Percentiles rank a stretch among this genome's conserved stretches.
phyloP scores from a whole-genome alignment of 2,329 filamentous ascomycete genomes.

The Achaetomium macrosporum region DNA sequence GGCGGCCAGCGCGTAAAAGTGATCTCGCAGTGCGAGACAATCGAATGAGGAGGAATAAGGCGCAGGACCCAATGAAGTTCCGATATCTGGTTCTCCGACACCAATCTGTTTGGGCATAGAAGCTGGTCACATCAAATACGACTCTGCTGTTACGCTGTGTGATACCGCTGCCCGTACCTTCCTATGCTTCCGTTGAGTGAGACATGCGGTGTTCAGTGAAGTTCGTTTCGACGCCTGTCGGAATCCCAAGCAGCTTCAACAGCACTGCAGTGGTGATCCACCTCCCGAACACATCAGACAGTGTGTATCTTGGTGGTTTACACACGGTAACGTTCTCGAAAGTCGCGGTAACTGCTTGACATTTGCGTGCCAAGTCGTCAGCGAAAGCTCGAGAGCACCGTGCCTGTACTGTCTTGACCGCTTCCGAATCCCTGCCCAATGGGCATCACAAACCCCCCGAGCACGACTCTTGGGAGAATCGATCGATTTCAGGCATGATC shows the following conservation, averaged over 20 bases:
- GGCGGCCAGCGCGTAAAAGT: constrained; percentile 7
- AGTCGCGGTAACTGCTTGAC: too few species aligned
- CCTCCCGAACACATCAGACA: constrained; percentile 10
- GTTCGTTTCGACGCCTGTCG: not conserved
- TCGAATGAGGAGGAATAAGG: not conserved
- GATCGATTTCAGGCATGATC: constrained; percentile 7
- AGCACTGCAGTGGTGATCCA: not conserved
- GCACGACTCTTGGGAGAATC: not conserved
- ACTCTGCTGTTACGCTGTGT: not conserved
- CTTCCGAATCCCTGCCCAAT: constrained; percentile 16
- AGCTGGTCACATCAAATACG: not conserved
- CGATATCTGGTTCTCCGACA: not conserved
- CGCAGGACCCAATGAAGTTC: not conserved
- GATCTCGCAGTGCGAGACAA: not conserved
- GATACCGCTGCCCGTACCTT: not conserved
- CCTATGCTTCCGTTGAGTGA: not conserved
- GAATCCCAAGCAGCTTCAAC: too few species aligned
- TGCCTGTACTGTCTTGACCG: constrained; percentile 7
- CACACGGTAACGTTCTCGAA: constrained; percentile 2
- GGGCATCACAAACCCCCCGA: constrained; percentile 14
- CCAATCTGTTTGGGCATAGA: not conserved
- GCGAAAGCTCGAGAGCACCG: constrained; percentile 1
- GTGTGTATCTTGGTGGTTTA: not conserved
- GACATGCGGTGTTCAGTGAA: not conserved
- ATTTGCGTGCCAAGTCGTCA: not conserved